These are phyloP conservation scores for Neurospora sp. DNA, from an alignment of 495 filamentous ascomycete genomes.

Conservation along the genomic window DNA sequence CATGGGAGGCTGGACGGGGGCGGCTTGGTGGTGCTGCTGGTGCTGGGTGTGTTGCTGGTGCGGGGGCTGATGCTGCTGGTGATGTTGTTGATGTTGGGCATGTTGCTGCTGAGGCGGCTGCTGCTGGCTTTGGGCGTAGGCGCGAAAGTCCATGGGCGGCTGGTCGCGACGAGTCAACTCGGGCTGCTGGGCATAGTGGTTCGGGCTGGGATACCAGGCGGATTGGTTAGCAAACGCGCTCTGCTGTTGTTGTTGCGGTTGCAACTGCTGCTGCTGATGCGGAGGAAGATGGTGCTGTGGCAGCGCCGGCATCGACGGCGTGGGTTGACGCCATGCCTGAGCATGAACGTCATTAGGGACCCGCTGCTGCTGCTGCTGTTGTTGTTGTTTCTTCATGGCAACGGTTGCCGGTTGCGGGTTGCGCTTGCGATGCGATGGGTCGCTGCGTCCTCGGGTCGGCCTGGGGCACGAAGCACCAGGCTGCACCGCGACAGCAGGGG, in stretches of 20 bases:
- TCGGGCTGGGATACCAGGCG: slow-evolving; percentile 22
- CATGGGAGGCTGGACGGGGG: slow-evolving; percentile 31
- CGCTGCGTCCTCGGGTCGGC: slow-evolving; percentile 13
- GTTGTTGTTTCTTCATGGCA: slow-evolving; percentile 22
- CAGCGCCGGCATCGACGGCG: slow-evolving; percentile 24
- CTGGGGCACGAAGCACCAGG: slow-evolving; percentile 22
- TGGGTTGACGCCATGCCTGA: slow-evolving; percentile 24
- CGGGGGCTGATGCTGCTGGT: slow-evolving; percentile 17
- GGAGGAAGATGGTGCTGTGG: slow-evolving; percentile 17
- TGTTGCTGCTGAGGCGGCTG: slow-evolving; percentile 24
- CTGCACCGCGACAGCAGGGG: slow-evolving; percentile 13
- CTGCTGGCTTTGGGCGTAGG: slow-evolving; percentile 20
- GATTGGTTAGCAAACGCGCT: slow-evolving; percentile 24
- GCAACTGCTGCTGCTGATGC: slow-evolving; percentile 12
- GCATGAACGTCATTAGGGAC: slow-evolving; percentile 18
- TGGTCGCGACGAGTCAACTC: slow-evolving; percentile 36
- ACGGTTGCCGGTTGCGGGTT: not conserved
- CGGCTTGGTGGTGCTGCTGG: slow-evolving; percentile 27
- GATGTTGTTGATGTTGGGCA: slow-evolving; percentile 23
- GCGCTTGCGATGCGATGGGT: not conserved
- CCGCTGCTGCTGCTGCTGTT: slow-evolving; percentile 9
- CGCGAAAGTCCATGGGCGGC: slow-evolving; percentile 16
- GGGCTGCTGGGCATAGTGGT: slow-evolving; percentile 25
- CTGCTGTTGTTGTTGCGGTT: slow-evolving; percentile 8
- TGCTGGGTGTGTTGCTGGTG: slow-evolving; percentile 18